Evolutionary conservation across 1,139 yeast genomes (phyloP).

Genomic region (Yamadazyma sp.): DNA sequence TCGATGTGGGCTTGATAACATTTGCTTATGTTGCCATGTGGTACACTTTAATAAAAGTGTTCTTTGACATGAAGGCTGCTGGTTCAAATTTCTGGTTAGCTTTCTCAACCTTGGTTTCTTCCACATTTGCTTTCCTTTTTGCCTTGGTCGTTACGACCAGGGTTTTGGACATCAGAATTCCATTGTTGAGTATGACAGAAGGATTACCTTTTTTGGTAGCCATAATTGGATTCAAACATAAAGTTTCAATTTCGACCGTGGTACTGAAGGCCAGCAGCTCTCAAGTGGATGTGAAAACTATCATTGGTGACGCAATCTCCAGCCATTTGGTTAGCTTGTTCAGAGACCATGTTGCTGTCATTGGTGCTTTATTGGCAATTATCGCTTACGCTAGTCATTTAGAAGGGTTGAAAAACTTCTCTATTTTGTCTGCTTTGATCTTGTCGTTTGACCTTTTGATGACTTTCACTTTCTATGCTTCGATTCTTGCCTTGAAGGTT

Average conservation of each 20-base stretch:
- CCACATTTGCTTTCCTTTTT: constrained; percentile 82
- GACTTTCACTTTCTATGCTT: constrained; percentile 81
- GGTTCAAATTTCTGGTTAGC: constrained; percentile 94
- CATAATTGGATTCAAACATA: constrained; percentile 89
- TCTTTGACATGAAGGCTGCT: constrained; percentile 71
- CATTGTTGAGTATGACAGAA: constrained; percentile 78
- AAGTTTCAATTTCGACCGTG: constrained; percentile 70
- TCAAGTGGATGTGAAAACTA: constrained; percentile 41
- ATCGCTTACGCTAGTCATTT: constrained; percentile 69
- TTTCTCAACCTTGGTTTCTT: constrained; percentile 74
- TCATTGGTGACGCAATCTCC: constrained; percentile 60
- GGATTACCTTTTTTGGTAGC: constrained; percentile 94
- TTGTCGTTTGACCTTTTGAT: constrained; percentile 71
- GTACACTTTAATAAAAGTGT: constrained; percentile 77
- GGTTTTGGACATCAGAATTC: constrained; percentile 54
- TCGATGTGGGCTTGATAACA: constrained; percentile 79
- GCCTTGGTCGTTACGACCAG: constrained; percentile 72
- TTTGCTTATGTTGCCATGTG: constrained; percentile 89
- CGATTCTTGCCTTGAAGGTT: constrained; percentile 82
- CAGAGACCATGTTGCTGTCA: constrained; percentile 78
- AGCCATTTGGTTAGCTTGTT: constrained; percentile 69
- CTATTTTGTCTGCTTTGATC: constrained; percentile 73
- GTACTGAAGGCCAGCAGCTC: constrained; percentile 48
- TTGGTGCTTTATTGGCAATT: constrained; percentile 68
- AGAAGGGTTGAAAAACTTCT: constrained; percentile 80